These are phyloP conservation scores for Cardamine chenopodiifolia DNA, from an alignment of 345 rosid species.

Conservation along the genomic window DNA sequence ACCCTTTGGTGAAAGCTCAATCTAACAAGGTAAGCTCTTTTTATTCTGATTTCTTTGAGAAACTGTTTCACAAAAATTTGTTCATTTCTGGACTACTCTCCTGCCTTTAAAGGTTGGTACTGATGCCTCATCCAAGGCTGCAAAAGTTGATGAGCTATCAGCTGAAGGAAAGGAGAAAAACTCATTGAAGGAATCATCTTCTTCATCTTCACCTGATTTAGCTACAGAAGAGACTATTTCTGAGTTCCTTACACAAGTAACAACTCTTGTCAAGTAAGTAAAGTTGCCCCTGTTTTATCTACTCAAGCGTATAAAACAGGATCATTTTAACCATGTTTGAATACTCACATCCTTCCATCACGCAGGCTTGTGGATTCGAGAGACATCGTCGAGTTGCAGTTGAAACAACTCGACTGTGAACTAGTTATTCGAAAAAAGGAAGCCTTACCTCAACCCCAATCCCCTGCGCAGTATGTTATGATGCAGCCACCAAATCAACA, in stretches of 20 bases:
- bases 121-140: constrained; percentile 61
- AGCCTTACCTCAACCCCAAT: constrained; percentile 69
- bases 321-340: not conserved
- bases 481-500: constrained; percentile 59
- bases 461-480: constrained; percentile 58
- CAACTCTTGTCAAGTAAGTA: constrained; percentile 80
- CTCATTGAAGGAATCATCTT: constrained; percentile 45
- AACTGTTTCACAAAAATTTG: constrained; percentile 42
- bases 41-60: constrained; percentile 44
- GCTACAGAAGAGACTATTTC: constrained; percentile 72
- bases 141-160: constrained; percentile 46
- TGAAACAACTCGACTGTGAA: constrained; percentile 88
- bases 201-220: constrained; percentile 48
- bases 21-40: constrained; percentile 61
- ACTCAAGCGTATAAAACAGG: not conserved
- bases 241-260: constrained; percentile 74
- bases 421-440: constrained; percentile 78
- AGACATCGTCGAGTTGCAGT: constrained; percentile 82
- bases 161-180: constrained; percentile 48
- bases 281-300: not conserved
- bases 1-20: constrained; percentile 61
- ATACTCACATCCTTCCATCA: not conserved
- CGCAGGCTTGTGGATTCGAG: constrained; percentile 89
- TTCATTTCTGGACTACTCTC: constrained; percentile 61
- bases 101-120: constrained; percentile 60